These are phyloP conservation scores for Boletus edulis DNA, from an alignment of 768 basidiomycete species.

Conservation along the genomic window DNA sequence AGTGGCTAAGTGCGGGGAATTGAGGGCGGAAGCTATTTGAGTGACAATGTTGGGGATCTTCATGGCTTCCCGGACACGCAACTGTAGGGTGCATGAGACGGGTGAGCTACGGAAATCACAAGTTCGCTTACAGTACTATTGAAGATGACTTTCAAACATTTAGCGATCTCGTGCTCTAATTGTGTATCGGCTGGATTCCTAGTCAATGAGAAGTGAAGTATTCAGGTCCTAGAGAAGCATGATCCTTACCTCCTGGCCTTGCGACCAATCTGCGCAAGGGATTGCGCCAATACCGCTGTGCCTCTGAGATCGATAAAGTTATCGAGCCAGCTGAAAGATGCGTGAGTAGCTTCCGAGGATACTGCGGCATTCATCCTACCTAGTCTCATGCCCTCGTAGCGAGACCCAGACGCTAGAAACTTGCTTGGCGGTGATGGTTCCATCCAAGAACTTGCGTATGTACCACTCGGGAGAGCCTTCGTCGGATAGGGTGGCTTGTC, in stretches of 20 bases:
- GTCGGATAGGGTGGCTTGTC: constrained; percentile 49
- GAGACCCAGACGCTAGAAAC: constrained; percentile 74
- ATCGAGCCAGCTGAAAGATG: constrained; percentile 66
- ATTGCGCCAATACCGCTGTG: constrained; percentile 81
- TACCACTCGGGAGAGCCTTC: constrained; percentile 91
- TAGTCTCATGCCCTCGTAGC: constrained; percentile 75
- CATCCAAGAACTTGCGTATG: constrained; percentile 85
- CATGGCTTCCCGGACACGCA: constrained; percentile 69
- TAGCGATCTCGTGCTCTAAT: constrained; percentile 86
- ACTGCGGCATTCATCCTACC: constrained; percentile 43
- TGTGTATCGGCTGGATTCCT: constrained; percentile 50
- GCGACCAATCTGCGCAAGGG: constrained; percentile 70
- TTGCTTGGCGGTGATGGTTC: constrained; percentile 78
- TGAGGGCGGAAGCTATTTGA: constrained; percentile 79
- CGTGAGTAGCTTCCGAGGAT: constrained; percentile 15
- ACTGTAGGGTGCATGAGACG: constrained; percentile 36
- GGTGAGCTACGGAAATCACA: neutral
- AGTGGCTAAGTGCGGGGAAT: constrained; percentile 74
- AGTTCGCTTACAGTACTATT: constrained; percentile 53
- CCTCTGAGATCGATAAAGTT: constrained; percentile 75
- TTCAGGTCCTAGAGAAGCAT: neutral
- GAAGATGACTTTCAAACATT: constrained; percentile 80
- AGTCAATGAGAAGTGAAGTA: constrained; percentile 6
- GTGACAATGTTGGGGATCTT: constrained; percentile 71
- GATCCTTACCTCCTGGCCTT: constrained; percentile 61